Conservation (phyloP, 2,329 filamentous ascomycete species). For the Sporothrix brasiliensis region DNA sequence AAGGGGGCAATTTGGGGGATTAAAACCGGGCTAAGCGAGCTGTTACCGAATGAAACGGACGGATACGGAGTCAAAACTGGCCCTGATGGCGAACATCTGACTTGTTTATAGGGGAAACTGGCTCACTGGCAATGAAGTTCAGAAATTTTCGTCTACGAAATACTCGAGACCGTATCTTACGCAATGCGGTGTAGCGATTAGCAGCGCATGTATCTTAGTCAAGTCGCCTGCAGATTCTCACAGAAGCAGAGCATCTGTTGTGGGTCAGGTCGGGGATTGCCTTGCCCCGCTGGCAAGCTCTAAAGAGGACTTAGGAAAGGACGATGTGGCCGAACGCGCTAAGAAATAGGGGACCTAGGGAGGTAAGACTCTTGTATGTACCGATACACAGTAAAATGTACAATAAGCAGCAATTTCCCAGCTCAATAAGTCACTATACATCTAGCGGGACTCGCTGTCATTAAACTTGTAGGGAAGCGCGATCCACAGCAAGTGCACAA, state of each 20-base stretch:
- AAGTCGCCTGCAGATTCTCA: neutral
- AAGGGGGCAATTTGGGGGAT: too few species aligned
- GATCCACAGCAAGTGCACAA: slow-evolving; percentile 27
- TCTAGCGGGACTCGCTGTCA: neutral
- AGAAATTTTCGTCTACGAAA: too few species aligned
- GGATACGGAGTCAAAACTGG: neutral
- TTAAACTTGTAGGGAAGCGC: slow-evolving; percentile 24
- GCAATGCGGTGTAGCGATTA: too few species aligned
- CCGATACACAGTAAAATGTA: neutral
- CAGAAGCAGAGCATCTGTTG: neutral
- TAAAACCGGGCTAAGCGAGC: neutral
- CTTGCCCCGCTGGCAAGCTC: slow-evolving; percentile 9
- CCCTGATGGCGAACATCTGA: neutral
- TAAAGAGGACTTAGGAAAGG: neutral
- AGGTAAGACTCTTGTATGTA: neutral
- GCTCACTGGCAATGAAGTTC: too few species aligned
- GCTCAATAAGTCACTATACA: neutral
- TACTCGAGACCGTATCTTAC: too few species aligned
- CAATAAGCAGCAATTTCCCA: neutral
- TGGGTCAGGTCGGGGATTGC: slow-evolving; percentile 18
- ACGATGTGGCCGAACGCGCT: neutral
- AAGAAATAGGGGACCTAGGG: slow-evolving; percentile 16
- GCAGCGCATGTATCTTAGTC: too few species aligned
- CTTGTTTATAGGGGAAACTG: neutral
- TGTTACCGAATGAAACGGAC: neutral